Base-by-base conservation (phyloP, 1,139 yeast genomes). In the Suhomyces yuchorum region DNA sequence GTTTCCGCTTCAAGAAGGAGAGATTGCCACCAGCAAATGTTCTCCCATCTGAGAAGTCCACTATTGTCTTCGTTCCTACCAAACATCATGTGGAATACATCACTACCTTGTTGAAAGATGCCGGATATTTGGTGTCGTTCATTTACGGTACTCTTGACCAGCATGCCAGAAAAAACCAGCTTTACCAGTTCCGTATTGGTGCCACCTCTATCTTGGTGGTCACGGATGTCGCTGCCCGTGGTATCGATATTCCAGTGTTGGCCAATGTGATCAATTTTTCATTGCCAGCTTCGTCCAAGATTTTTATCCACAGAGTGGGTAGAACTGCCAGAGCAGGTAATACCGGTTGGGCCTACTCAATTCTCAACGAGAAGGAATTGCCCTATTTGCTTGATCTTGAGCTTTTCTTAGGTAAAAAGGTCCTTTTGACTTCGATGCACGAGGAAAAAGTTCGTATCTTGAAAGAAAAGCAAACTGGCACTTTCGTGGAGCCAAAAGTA, bases 241-340 rank as follows among this genome's bases (percentile, higher is more conserved):
- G 99, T 85, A 92, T 93, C 55, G 99, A 95, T 82, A 90, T 93
- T 56, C 99, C 99, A 0, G 84, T 93, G 51, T 79, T 93, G 63
- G 97, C 98, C 12, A 92, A 93, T 61, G 99, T 93, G 44, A 78
- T 93, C 58, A 95, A 93, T 66, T 92, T 82, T 66, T 84, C 96
- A 0, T 75, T 93, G 50, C 99, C 99, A 4, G 86, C 92, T 0
- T 86, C 96, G 2, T 91, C 97, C 4, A 93, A 95, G 66, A 87
- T 92, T 50, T 95, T 93, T 67, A 82, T 93, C 48, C 99, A 93
- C 70, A 83, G 99, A 71, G 99, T 95, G 45, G 99, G 99, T 67
- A 85, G 99, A 78, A 93, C 99, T 40, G 99, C 99, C 12, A 87
- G 99, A 78, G 99, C 99, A 9, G 99, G 99, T 65, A 86, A 91